Evolutionary conservation across 352 stramenopile genomes (phyloP).

Genomic region (Phytophthora pistaciae): DNA sequence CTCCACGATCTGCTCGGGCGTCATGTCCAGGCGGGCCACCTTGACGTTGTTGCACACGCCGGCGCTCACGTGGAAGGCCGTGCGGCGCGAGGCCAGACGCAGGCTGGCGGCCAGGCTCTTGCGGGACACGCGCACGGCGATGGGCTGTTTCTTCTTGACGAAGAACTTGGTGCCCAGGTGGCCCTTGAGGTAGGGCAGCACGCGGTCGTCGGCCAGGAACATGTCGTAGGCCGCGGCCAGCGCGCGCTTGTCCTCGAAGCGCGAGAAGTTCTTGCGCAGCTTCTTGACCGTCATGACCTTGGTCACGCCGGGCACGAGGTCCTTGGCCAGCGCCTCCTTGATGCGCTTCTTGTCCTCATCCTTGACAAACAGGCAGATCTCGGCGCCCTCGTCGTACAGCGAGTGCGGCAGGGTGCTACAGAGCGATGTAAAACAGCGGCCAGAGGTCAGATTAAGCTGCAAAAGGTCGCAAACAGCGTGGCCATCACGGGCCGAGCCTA

Average conservation of each 20-base stretch:
- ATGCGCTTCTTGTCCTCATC: slow-evolving; percentile 88
- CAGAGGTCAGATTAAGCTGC: slow-evolving; percentile 15
- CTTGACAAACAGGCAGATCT: slow-evolving; percentile 88
- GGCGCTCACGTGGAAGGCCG: slow-evolving; percentile 85
- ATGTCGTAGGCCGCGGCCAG: slow-evolving; percentile 78
- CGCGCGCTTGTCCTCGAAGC: slow-evolving; percentile 79
- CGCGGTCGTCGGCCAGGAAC: slow-evolving; percentile 83
- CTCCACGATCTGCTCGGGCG: slow-evolving; percentile 71
- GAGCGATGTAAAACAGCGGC: slow-evolving; percentile 1
- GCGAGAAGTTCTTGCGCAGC: slow-evolving; percentile 81
- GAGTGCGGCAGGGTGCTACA: slow-evolving; percentile 67
- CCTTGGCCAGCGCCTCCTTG: slow-evolving; percentile 67
- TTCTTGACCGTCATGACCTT: slow-evolving; percentile 89
- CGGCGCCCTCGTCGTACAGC: slow-evolving; percentile 58
- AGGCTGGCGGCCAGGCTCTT: slow-evolving; percentile 63
- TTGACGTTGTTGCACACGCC: slow-evolving; percentile 93
- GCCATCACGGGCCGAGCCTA: not conserved
- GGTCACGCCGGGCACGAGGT: slow-evolving; percentile 64
- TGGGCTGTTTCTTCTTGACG: slow-evolving; percentile 81
- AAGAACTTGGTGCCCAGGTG: slow-evolving; percentile 81
- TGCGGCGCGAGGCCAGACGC: slow-evolving; percentile 64
- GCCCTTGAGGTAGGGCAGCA: slow-evolving; percentile 78
- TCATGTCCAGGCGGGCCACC: slow-evolving; percentile 76
- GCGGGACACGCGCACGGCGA: slow-evolving; percentile 78
- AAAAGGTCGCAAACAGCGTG: not conserved